A percentile compares a stretch with the other conserved stretches of the same genome.
Evolutionary conservation across 2,329 filamentous ascomycete genomes (phyloP).

Genomic region (Talaromyces sp.): DNA sequence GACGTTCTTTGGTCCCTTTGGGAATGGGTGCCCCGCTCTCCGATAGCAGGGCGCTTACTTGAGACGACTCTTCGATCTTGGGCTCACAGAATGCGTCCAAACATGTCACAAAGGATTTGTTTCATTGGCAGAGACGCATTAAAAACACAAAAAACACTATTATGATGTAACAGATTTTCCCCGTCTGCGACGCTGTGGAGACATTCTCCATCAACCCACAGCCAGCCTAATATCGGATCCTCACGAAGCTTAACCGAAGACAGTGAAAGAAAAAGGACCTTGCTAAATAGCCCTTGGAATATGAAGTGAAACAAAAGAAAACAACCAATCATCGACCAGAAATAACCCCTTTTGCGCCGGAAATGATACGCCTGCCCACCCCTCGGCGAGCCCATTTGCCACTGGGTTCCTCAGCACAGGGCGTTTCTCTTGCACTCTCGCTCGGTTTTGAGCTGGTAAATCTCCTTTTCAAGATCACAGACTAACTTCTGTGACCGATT

Average conservation of each 20-base stretch:
- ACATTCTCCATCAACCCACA: not conserved
- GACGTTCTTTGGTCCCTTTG: slow-evolving; percentile 4
- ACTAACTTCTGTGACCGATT: slow-evolving; percentile 68
- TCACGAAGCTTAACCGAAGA: not conserved
- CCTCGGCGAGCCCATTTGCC: not conserved
- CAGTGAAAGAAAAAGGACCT: not conserved
- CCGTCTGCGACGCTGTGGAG: not conserved
- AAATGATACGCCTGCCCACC: not conserved
- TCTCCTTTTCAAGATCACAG: slow-evolving; percentile 64
- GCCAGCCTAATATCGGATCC: not conserved
- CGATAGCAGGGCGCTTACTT: slow-evolving; percentile 11
- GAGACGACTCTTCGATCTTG: slow-evolving; percentile 9
- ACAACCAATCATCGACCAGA: slow-evolving; percentile 4
- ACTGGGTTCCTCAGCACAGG: slow-evolving; percentile 18
- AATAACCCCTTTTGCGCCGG: not conserved
- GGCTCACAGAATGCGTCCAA: not conserved
- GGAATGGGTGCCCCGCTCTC: slow-evolving; percentile 4
- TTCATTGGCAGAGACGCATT: slow-evolving; percentile 10
- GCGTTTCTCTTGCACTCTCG: slow-evolving; percentile 34
- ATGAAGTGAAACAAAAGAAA: slow-evolving; percentile 1
- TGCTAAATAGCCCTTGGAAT: not conserved
- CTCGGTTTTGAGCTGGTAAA: slow-evolving; percentile 60
- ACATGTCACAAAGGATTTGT: slow-evolving; percentile 8
- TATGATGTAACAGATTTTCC: not conserved
- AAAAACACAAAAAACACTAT: not conserved